Evolutionary conservation across 2,329 filamentous ascomycete genomes (phyloP), one percentile per base, ranked within the genome.

Genomic region (Alternaria incomplexa): DNA sequence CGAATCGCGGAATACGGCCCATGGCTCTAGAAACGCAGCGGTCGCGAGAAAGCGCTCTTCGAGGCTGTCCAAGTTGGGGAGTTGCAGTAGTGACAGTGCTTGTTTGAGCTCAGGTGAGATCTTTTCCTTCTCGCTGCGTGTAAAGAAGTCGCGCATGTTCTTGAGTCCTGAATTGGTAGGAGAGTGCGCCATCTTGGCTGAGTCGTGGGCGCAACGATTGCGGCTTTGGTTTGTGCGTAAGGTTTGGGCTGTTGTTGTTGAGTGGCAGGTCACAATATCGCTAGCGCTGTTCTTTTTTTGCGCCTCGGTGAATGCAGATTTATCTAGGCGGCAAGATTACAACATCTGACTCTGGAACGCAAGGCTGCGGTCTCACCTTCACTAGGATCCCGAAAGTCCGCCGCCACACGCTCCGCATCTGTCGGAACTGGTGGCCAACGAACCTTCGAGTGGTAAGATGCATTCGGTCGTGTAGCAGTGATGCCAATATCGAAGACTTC

Each of bases 21-120:
- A 79, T 15, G 77, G 77, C 13, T 56, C 61, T 22, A 79, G 69
- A 26, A 79, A 79, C 0, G 73, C 73, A 15, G 71, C 67, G 2
- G 60, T 69, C 3, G 57, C 61, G 22, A 79, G 72, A n/a, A 79
- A 69, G 20, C 67, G 67, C 46, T 74, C 62, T 45, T 79, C 73
- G 11, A 79, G 67, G 2, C 52, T 72, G 9, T 69, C 60, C 9
- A 75, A 55, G 22, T 58, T 63, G 4, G 57, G 54, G 10, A 78
- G 52, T 3, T 68, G 23, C 17, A 79, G 69, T 5, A 73, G 68
- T 2, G 64, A n/a, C 9, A 79, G 70, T 1, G 77, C 72, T 20
- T 47, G 58, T 40, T 61, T 66, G n/a, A 77, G 61, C 12, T 70
- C 66, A 2, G 60, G 58, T 15, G 66, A 45, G n/a, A 70, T 23